A percentile compares a stretch with the other conserved stretches of the same genome.
These are phyloP conservation scores for Margaritispora aquatica DNA, from an alignment of 495 filamentous ascomycete species.

Conservation along the genomic window DNA sequence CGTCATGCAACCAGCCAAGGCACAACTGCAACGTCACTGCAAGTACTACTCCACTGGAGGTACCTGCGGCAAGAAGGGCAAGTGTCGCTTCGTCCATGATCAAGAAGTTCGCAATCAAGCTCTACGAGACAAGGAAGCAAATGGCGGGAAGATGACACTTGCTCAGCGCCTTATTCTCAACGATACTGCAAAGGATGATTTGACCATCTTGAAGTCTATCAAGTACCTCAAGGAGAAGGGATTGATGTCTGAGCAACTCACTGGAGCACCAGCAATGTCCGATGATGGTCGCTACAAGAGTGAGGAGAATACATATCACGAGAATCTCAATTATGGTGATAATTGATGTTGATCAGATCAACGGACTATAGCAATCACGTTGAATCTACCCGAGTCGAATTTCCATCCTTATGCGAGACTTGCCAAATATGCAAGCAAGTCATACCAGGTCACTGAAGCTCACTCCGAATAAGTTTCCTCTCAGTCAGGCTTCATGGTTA, in stretches of 20 bases:
- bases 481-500: too few species aligned
- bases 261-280: conserved; percentile 16
- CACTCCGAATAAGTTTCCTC: too few species aligned
- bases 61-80: conserved; percentile 57
- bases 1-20: conserved; percentile 32
- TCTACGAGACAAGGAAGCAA: conserved; percentile 42
- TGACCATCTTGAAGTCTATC: conserved; percentile 47
- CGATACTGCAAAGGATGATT: conserved; percentile 52
- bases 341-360: conserved; percentile 1
- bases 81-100: conserved; percentile 58
- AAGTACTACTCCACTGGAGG: conserved; percentile 55
- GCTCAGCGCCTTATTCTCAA: conserved; percentile 48
- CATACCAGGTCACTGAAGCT: too few species aligned
- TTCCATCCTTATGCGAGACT: too few species aligned
- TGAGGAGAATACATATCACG: conserved; percentile 17
- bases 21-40: conserved; percentile 47
- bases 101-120: conserved; percentile 45
- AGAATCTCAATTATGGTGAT: conserved; percentile 22
- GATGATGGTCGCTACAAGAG: conserved; percentile 9
- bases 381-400: not conserved
- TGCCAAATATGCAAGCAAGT: too few species aligned
- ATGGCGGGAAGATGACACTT: conserved; percentile 49
- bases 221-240: conserved; percentile 43
- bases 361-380: not conserved
- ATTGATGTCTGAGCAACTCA: conserved; percentile 23